These are phyloP conservation scores for Aspergillus sp. DNA, from an alignment of 2,329 filamentous ascomycete genomes.

Conservation along the genomic window DNA sequence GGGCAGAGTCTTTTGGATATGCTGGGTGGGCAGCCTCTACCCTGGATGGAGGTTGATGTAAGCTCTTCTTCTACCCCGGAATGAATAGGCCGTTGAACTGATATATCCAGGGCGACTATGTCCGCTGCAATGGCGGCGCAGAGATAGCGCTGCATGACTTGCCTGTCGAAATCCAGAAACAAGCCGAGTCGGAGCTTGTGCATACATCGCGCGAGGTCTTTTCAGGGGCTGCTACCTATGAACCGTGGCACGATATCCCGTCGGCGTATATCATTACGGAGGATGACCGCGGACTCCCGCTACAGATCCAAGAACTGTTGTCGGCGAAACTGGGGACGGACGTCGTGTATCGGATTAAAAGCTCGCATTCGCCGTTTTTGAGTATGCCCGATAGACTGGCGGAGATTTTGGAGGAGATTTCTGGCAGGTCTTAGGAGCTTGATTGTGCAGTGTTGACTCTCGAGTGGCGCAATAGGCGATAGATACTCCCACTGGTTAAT, in stretches of 20 bases:
- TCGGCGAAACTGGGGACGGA: slow-evolving; percentile 26
- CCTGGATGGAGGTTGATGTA: slow-evolving; percentile 25
- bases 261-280: slow-evolving; percentile 38
- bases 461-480: too few species aligned
- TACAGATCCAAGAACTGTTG: slow-evolving; percentile 32
- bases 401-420: slow-evolving; percentile 25
- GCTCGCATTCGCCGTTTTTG: slow-evolving; percentile 45
- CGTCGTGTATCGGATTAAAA: slow-evolving; percentile 32
- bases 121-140: slow-evolving; percentile 5
- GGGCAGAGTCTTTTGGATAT: slow-evolving; percentile 32
- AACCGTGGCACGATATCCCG: slow-evolving; percentile 37
- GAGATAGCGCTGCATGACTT: slow-evolving; percentile 32
- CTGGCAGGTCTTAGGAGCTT: too few species aligned
- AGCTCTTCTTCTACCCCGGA: not conserved
- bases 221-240: slow-evolving; percentile 23
- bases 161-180: slow-evolving; percentile 18
- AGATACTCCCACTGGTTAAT: too few species aligned
- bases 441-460: too few species aligned
- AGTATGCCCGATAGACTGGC: slow-evolving; percentile 37
- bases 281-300: slow-evolving; percentile 35
- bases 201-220: slow-evolving; percentile 30
- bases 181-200: slow-evolving; percentile 22
- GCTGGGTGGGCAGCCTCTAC: slow-evolving; percentile 21
- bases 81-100: not conserved
- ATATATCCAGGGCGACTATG: slow-evolving; percentile 18